phyloP scores from a whole-genome alignment of 176 grass and related monocot species.

The Carex cristatella region DNA sequence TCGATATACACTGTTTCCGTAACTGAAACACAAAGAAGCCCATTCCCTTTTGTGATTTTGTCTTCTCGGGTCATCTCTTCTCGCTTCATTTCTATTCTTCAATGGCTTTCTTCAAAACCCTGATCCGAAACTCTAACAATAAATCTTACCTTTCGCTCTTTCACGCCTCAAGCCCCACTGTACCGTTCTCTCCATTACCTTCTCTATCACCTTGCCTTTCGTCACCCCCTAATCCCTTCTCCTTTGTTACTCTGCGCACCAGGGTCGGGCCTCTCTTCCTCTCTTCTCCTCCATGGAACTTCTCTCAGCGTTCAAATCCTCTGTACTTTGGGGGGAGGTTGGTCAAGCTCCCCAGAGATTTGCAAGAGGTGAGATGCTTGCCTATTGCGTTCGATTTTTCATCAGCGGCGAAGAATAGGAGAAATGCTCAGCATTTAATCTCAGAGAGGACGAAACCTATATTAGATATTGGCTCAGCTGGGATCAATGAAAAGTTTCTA shows the following conservation, averaged over 20 bases:
- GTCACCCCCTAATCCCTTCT: not conserved
- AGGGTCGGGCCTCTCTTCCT: conserved; percentile 44
- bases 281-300: conserved; percentile 61
- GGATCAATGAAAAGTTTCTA: conserved; percentile 50
- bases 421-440: not conserved
- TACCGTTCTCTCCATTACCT: conserved; percentile 18
- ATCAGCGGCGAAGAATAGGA: not conserved
- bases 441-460: not conserved
- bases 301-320: conserved; percentile 56
- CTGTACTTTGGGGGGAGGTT: conserved; percentile 42
- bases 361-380: conserved; percentile 37
- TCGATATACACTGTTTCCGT: no score
- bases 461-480: not conserved
- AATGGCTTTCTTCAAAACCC: conserved; percentile 65
- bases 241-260: not conserved
- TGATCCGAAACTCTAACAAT: conserved; percentile 25
- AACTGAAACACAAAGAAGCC: no score
- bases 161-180: conserved; percentile 17
- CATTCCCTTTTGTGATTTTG: no score
- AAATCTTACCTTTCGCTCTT: conserved; percentile 1
- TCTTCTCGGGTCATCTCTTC: not conserved
- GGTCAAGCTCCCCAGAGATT: conserved; percentile 37
- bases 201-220: conserved; percentile 22
- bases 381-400: conserved; percentile 18
- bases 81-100: not conserved